Base-by-base conservation (phyloP, 1,284 basidiomycete species). In the Leccinum cinnamomeum region DNA sequence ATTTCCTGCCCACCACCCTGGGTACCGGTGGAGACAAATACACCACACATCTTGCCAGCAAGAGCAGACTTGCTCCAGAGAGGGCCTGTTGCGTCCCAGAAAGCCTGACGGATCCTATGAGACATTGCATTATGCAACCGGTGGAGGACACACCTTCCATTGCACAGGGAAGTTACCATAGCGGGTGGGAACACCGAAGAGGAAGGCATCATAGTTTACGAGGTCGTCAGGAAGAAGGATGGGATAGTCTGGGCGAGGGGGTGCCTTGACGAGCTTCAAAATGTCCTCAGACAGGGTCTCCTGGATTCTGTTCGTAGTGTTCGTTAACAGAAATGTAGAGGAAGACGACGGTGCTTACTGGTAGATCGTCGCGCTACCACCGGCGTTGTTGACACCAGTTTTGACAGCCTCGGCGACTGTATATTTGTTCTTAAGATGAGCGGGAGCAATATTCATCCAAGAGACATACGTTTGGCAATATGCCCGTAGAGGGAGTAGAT, bases 401-500 rank as follows among this genome's bases (percentile, higher is more conserved):
- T 91, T 91, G 69, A 91, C 84, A 60, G 85, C 76, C 77, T 95
- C 90, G 58, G 94, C 92, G 75, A 97, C 89, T 87, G 76, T 6
- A n/a, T 57, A 11, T 10, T 30, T 41, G 14, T 28, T 18, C 35
- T 53, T 25, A 0, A 53, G 16, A 56, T 8, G 37, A 63, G 23
- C 0, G 23, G 62, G 5, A 65, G 33, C 44, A 18, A 14, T 6
- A 30, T 4, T 14, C 10, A 54, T 23, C 18, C 23, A 39, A 30
- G 57, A 33, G 53, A 82, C 88, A 55, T 72, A 92, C 90, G 57
- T 71, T 83, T 84, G 68, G 81, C 82, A 74, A 94, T 84, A 77
- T 95, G 93, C 68, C 91, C 91, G 74, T 91, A 94, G 77, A 91
- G 83, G 62, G 88, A 81, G 82, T 95, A 95, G 81, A 92, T 89